These are phyloP conservation scores for Fusarium liriodendri DNA, from an alignment of 2,329 filamentous ascomycete genomes.

Conservation along the genomic window DNA sequence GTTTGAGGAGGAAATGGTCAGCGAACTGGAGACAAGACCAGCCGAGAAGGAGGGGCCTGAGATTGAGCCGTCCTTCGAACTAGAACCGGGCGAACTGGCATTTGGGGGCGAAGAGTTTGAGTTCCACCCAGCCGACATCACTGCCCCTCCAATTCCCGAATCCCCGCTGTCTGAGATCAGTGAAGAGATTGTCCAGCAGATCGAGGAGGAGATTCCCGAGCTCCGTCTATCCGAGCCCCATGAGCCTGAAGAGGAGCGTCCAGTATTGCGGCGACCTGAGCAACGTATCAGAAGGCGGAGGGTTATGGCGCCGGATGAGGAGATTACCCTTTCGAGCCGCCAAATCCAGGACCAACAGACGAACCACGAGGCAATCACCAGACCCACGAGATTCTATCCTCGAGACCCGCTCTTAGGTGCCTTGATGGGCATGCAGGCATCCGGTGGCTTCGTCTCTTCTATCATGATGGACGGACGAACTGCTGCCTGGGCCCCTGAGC, in stretches of 20 bases:
- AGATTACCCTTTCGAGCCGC: slow-evolving; percentile 79
- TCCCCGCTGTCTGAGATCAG: slow-evolving; percentile 78
- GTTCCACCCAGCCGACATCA: background rate
- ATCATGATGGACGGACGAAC: slow-evolving; percentile 85
- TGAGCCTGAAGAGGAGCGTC: slow-evolving; percentile 67
- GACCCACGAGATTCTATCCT: slow-evolving; percentile 83
- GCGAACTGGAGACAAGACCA: background rate
- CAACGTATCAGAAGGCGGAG: slow-evolving; percentile 82
- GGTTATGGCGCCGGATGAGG: slow-evolving; percentile 80
- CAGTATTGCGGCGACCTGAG: slow-evolving; percentile 72
- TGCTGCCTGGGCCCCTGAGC: slow-evolving; percentile 88
- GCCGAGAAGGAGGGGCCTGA: background rate
- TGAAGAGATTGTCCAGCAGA: slow-evolving; percentile 68
- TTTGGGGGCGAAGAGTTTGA: background rate
- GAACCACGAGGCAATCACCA: slow-evolving; percentile 87
- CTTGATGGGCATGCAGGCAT: slow-evolving; percentile 91
- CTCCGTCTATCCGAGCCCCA: slow-evolving; percentile 68
- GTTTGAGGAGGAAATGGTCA: background rate
- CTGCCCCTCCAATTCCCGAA: slow-evolving; percentile 64
- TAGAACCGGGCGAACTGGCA: background rate
- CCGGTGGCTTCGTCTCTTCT: slow-evolving; percentile 89
- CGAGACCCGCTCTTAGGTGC: slow-evolving; percentile 88
- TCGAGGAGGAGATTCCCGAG: slow-evolving; percentile 68
- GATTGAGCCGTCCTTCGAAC: background rate
- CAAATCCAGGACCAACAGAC: slow-evolving; percentile 89